Conservation (phyloP, 768 basidiomycete species). For the Agaricus sinodeliciosus region DNA sequence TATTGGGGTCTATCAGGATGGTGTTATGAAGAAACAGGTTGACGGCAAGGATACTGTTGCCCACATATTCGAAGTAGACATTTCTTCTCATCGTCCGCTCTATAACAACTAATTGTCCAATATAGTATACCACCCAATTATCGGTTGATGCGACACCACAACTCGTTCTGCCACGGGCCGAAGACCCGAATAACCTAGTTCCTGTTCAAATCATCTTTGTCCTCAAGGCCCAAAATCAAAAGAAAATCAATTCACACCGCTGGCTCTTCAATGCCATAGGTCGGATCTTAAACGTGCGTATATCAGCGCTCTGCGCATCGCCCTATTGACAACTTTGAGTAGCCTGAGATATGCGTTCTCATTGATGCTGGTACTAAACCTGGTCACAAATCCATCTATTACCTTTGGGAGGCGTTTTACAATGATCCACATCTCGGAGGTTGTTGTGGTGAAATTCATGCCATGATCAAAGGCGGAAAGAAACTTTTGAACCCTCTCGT, state of each 20-base stretch:
- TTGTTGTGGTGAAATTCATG: constrained; percentile 93
- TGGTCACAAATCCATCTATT: constrained; percentile 92
- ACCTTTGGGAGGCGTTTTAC: constrained; percentile 91
- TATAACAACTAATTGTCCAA: neutral
- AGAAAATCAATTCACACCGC: constrained; percentile 93
- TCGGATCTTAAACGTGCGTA: constrained; percentile 59
- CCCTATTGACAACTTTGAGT: constrained; percentile 1
- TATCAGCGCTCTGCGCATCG: neutral
- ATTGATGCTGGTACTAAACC: constrained; percentile 97
- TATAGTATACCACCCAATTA: constrained; percentile 91
- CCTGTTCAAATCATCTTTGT: constrained; percentile 90
- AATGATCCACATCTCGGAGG: constrained; percentile 75
- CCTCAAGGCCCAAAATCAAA: constrained; percentile 90
- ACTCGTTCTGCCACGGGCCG: constrained; percentile 82
- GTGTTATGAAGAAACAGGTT: constrained; percentile 89
- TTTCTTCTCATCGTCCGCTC: constrained; percentile 5
- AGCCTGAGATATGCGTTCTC: constrained; percentile 90
- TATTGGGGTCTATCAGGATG: constrained; percentile 90
- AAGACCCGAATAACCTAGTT: constrained; percentile 88
- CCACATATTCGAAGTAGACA: constrained; percentile 85
- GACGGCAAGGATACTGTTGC: constrained; percentile 87
- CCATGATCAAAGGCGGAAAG: constrained; percentile 90
- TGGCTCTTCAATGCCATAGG: constrained; percentile 97
- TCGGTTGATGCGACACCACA: constrained; percentile 89
- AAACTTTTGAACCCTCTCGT: constrained; percentile 90